Evolutionary conservation across 2,329 filamentous ascomycete species (phyloP).

Genomic region (Juglanconis sp.): DNA sequence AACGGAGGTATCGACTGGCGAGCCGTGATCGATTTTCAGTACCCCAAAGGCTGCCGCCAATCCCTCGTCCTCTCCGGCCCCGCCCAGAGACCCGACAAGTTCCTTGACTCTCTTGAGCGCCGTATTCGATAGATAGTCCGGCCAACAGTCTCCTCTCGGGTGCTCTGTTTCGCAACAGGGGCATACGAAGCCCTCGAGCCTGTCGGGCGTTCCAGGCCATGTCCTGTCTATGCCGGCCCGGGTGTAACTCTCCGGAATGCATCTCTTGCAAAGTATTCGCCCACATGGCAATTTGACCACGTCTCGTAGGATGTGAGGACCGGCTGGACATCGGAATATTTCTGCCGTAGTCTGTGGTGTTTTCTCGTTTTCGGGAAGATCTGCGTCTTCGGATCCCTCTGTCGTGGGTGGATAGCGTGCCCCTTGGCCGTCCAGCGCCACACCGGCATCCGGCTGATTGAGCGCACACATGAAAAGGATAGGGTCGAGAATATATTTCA

Average conservation of each 20-base stretch:
- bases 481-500: neutral
- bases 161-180: slow-evolving; percentile 72
- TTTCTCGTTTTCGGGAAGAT: neutral
- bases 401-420: neutral
- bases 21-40: slow-evolving; percentile 55
- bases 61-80: slow-evolving; percentile 51
- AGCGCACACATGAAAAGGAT: slow-evolving; percentile 13
- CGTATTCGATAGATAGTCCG: slow-evolving; percentile 75
- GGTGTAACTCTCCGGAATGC: slow-evolving; percentile 64
- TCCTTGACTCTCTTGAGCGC: slow-evolving; percentile 57
- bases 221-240: slow-evolving; percentile 57
- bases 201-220: slow-evolving; percentile 67
- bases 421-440: slow-evolving; percentile 1
- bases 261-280: slow-evolving; percentile 70
- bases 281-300: slow-evolving; percentile 81
- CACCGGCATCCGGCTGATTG: slow-evolving; percentile 3
- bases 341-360: slow-evolving; percentile 43
- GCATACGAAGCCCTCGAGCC: slow-evolving; percentile 71
- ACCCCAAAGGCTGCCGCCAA: slow-evolving; percentile 64
- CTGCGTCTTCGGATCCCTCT: slow-evolving; percentile 1
- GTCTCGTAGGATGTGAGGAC: slow-evolving; percentile 63
- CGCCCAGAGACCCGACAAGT: slow-evolving; percentile 32
- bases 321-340: slow-evolving; percentile 73
- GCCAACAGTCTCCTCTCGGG: slow-evolving; percentile 69
- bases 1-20: slow-evolving; percentile 50